Conservation (phyloP, 1,284 basidiomycete species). For the Pascua guehoae region DNA sequence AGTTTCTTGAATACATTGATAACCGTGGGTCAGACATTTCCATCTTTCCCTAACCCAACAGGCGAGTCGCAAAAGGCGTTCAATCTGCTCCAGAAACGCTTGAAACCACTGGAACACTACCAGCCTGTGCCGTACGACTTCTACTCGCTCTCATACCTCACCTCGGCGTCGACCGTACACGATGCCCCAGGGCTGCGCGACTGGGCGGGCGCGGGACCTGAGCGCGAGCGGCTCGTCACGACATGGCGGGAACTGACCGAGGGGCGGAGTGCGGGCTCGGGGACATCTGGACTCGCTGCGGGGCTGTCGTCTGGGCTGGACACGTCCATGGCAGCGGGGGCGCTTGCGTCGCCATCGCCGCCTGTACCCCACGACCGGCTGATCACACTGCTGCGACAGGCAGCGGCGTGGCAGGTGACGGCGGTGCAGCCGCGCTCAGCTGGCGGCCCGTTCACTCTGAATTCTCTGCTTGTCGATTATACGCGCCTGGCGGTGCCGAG, state of each 20-base stretch:
- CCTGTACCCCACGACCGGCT: constrained; percentile 50
- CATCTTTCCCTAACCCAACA: constrained; percentile 5
- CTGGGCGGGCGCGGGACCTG: constrained; percentile 51
- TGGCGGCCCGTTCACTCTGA: constrained; percentile 17
- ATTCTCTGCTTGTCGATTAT: constrained; percentile 43
- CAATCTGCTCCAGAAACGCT: constrained; percentile 53
- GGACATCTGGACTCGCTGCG: constrained; percentile 4
- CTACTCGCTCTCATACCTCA: constrained; percentile 52
- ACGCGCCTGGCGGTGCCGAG: constrained; percentile 35
- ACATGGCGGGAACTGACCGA: constrained; percentile 49
- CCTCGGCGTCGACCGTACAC: constrained; percentile 51
- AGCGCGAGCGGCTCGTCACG: constrained; percentile 42
- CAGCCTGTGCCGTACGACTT: constrained; percentile 54
- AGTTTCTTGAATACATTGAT: constrained; percentile 53
- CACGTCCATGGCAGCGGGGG: no score
- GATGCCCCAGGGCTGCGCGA: constrained; percentile 52
- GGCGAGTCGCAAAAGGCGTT: constrained; percentile 52
- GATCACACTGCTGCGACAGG: constrained; percentile 50
- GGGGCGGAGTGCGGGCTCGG: constrained; percentile 1
- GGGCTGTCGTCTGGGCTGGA: background rate
- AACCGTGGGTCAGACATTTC: constrained; percentile 39
- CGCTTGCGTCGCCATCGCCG: constrained; percentile 6
- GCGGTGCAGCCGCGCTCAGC: constrained; percentile 1
- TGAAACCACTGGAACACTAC: constrained; percentile 55
- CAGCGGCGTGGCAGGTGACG: constrained; percentile 52